Evolutionary conservation across 805 yeast species (phyloP).

Genomic region (Nakazawaea peltata): DNA sequence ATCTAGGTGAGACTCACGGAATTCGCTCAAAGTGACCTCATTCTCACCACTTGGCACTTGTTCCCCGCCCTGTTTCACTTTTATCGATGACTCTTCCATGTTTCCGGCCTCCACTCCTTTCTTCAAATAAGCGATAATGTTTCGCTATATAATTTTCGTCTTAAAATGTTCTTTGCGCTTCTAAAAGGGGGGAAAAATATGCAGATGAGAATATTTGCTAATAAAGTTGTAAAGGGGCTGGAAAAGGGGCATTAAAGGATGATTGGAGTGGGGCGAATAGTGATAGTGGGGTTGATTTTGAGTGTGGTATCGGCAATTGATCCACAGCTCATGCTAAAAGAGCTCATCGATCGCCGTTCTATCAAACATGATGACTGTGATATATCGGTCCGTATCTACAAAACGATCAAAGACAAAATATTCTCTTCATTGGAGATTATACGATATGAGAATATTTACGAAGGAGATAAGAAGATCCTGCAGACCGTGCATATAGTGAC

Average conservation of each 20-base stretch:
- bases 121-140: too few species aligned
- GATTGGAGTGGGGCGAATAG: neutral
- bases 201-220: too few species aligned
- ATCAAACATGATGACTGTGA: conserved; percentile 3
- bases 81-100: too few species aligned
- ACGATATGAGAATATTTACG: conserved; percentile 5
- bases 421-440: conserved; percentile 7
- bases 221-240: too few species aligned
- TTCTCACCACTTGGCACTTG: too few species aligned
- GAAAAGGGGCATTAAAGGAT: too few species aligned
- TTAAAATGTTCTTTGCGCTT: too few species aligned
- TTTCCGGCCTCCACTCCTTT: too few species aligned
- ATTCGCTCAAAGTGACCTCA: conserved; percentile 7
- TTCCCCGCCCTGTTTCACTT: too few species aligned
- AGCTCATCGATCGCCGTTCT: neutral
- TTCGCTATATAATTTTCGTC: too few species aligned
- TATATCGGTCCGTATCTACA: conserved; percentile 4
- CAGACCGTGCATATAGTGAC: conserved; percentile 5
- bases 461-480: conserved; percentile 3
- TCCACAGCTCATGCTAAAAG: neutral
- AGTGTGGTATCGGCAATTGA: neutral
- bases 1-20: conserved; percentile 7
- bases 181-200: too few species aligned
- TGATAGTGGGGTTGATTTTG: neutral
- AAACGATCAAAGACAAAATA: neutral